Percentiles rank a stretch among this genome's conserved stretches.
Evolutionary conservation across 2,329 filamentous ascomycete genomes (phyloP).

Genomic region (Thelonectria discophora): DNA sequence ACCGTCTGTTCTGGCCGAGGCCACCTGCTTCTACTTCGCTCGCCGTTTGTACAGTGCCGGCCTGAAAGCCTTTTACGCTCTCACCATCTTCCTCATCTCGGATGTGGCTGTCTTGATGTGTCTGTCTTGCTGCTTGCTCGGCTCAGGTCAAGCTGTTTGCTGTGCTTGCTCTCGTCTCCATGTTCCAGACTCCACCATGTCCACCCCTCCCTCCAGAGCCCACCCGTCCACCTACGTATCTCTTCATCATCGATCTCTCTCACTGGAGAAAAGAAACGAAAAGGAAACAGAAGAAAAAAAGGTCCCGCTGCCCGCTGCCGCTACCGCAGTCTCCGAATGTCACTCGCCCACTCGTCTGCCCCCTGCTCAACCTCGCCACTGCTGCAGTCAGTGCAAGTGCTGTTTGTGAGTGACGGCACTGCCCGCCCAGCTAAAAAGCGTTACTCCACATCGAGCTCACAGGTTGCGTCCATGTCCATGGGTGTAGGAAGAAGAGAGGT

Average conservation of each 20-base stretch:
- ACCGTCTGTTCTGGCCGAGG: not conserved
- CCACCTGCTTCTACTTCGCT: not conserved
- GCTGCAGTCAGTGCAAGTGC: not conserved
- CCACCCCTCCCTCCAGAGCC: constrained; percentile 15
- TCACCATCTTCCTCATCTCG: not conserved
- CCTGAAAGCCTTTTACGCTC: not conserved
- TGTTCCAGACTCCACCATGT: constrained; percentile 3
- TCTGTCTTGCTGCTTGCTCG: constrained; percentile 3
- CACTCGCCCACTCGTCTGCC: constrained; percentile 22
- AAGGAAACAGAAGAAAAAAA: not conserved
- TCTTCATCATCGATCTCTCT: constrained; percentile 11
- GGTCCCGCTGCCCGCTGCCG: constrained; percentile 7
- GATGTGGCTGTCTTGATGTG: too few relatives aligned
- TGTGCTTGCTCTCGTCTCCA: constrained; percentile 1
- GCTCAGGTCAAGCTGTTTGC: constrained; percentile 4
- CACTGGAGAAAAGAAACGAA: constrained; percentile 2
- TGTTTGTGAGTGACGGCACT: constrained; percentile 41
- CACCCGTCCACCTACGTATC: constrained; percentile 8
- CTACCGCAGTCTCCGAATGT: constrained; percentile 8
- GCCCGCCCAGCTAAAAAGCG: constrained; percentile 41
- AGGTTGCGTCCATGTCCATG: constrained; percentile 17
- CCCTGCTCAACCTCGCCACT: constrained; percentile 33
- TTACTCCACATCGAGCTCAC: constrained; percentile 42
- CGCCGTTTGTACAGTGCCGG: too few relatives aligned
- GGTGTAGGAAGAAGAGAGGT: constrained; percentile 21